phyloP scores from a whole-genome alignment of 2,329 filamentous ascomycete species.

The Paecilomyces sp. region DNA sequence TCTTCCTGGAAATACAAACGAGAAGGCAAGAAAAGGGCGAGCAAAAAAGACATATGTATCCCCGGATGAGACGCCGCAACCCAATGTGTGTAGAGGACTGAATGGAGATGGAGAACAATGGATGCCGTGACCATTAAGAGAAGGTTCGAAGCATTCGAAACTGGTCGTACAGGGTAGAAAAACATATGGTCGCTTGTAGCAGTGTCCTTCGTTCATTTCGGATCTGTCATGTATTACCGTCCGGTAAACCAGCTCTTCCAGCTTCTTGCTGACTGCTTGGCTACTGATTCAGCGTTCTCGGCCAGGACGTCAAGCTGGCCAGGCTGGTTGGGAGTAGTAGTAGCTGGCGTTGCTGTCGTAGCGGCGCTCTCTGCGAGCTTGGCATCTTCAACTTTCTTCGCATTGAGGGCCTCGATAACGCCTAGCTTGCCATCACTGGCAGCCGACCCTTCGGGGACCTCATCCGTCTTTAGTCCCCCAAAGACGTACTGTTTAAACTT shows the following conservation, averaged over 20 bases:
- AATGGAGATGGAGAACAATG: background rate
- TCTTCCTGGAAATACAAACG: conserved; percentile 11
- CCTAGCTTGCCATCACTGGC: conserved; percentile 11
- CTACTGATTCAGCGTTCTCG: conserved; percentile 26
- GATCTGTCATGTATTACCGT: conserved; percentile 15
- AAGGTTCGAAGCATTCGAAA: background rate
- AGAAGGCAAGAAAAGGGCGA: conserved; percentile 1
- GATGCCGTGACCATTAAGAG: background rate
- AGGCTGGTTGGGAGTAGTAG: conserved; percentile 4
- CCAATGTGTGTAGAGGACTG: conserved; percentile 15
- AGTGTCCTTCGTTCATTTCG: background rate
- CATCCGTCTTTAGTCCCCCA: conserved; percentile 30
- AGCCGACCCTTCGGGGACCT: conserved; percentile 8
- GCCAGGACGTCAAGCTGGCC: conserved; percentile 29
- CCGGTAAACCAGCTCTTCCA: conserved; percentile 35
- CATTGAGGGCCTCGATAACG: conserved; percentile 28
- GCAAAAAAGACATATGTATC: background rate
- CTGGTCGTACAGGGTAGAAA: background rate
- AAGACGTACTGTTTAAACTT: conserved; percentile 32
- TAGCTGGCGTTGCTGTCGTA: background rate
- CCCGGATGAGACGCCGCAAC: conserved; percentile 20
- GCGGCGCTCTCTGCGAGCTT: conserved; percentile 4
- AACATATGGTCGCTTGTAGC: background rate
- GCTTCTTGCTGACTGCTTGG: conserved; percentile 28
- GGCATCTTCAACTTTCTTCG: conserved; percentile 21